Evolutionary conservation across 805 yeast species (phyloP), one percentile per base, ranked within the genome.

Genomic region (Wickerhamiella vanderwaltii): DNA sequence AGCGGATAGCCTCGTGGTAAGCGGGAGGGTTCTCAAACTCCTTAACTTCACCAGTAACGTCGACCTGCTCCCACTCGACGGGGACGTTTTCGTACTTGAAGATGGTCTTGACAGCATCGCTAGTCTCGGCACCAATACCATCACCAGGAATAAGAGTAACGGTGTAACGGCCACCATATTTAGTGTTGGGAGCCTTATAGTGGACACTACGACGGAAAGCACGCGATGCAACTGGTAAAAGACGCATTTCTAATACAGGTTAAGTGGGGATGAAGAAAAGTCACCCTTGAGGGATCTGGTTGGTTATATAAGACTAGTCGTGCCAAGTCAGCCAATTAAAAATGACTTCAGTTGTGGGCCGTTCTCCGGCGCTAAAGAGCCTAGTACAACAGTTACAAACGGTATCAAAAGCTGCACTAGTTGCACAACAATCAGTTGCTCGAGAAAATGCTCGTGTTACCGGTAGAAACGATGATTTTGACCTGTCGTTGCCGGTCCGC

Each of bases 101-200:
- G 61, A 88, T 82, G 52, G 84, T 75, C 63, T 81, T 78, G 47
- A 88, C 98, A 19, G 96, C 81, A 63, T 82, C 88, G 46, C 97
- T 80, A 61, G 87, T 83, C 69, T 87, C 95, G 59, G 79, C 79
- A 64, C 98, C 98, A 52, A 87, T 81, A 74, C 97, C 97, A 61
- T 88, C 98, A 66, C 98, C 69, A 46, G 97, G 97, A 54, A 88
- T 79, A 62, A 88, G 72, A 39, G 98, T 88, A 45, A 91, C 95
- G 41, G 88, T 82, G 72, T 75, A 87, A 61, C 79, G 79, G 48
- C 95, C 95, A 54, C 97, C 97, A 67, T 84, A 86, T 41, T 44
- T 43, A 37, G 49, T 46, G 44, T 46, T 46, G 30, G 45, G 43
- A 35, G 47, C 34, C 20, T 38, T 41, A 41, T 28, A 46, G 45